phyloP scores from a whole-genome alignment of 306 rosid genomes.

The Crotalaria pallida region DNA sequence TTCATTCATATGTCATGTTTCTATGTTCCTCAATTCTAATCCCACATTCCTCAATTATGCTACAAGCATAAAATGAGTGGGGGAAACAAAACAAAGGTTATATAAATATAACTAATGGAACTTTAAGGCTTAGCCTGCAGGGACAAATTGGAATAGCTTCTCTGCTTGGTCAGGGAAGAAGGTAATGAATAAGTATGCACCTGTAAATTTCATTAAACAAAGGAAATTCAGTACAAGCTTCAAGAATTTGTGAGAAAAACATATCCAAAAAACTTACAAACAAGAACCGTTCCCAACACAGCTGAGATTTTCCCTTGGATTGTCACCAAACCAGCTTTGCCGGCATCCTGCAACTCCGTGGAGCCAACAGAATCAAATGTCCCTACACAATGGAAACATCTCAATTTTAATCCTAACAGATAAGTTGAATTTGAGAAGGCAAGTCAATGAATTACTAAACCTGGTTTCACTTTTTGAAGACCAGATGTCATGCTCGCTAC shows the following conservation, averaged over 20 bases:
- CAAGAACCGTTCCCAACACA: slow-evolving; percentile 80
- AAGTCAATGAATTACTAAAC: slow-evolving; percentile 27
- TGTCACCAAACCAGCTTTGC: slow-evolving; percentile 85
- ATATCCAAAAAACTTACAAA: slow-evolving; percentile 50
- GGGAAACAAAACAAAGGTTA: not conserved
- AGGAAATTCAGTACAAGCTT: not conserved
- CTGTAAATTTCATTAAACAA: slow-evolving; percentile 39
- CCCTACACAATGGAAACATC: slow-evolving; percentile 40
- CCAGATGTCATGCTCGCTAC: slow-evolving; percentile 82
- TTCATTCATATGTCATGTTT: slow-evolving; percentile 9
- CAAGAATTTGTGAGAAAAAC: not conserved
- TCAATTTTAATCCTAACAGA: not conserved
- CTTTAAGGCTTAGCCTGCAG: slow-evolving; percentile 37
- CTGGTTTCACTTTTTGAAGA: slow-evolving; percentile 80
- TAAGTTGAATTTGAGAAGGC: not conserved
- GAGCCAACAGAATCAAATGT: slow-evolving; percentile 78
- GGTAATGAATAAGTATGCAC: slow-evolving; percentile 79
- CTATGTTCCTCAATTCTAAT: slow-evolving; percentile 13
- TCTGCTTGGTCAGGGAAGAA: slow-evolving; percentile 98
- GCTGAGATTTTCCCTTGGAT: slow-evolving; percentile 90
- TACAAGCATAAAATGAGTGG: slow-evolving; percentile 15
- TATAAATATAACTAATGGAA: not conserved
- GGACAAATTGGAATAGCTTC: slow-evolving; percentile 60
- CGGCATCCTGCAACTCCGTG: slow-evolving; percentile 77
- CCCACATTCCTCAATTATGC: slow-evolving; percentile 16